Base-by-base conservation (phyloP, 345 rosid genomes). In the Eucalyptus virginea region DNA sequence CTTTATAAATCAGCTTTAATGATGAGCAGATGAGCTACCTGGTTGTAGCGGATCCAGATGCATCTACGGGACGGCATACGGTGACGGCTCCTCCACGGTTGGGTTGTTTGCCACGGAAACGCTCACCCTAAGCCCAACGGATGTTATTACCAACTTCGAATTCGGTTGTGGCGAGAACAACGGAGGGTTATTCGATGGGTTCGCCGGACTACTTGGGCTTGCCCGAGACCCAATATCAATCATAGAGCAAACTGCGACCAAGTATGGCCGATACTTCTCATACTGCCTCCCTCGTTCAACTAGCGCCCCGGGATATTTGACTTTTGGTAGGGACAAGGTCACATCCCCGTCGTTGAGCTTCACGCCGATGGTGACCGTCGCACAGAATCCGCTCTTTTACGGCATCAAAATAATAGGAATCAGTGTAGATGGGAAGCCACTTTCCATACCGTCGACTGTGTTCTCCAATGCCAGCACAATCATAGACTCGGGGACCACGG, bases 101-200 rank as follows among this genome's bases (percentile, higher is more conserved):
- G 92, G 94, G 30, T 32, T 86, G 28, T 88, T 17, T 62, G 87
- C 86, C 19, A 86, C 77, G 1, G 94, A 93, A 4, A 80, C 88
- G 26, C 88, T 93, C 45, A 65, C 92, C 26, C 19, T 91, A 40
- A 45, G 62, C 7, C 45, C 88, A 4, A 9, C 80, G 4, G 89
- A 37, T 54, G 34, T 80, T 11, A 47, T 88, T 9, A 24, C 86
- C 5, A 48, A 60, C 34, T 91, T 91, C 14, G 5, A 58, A 9
- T 90, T 91, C 30, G 94, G 94, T 28, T 92, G 94, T 51, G 86
- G 89, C 54, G 86, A 89, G 52, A 83, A 86, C 28, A 90, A 50
- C 28, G 44, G 9, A 9, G 89, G 88, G 13, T 3, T 17, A 12
- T 89, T 91, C 67, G 81, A 65, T 17, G 65, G 86, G 6, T 90